Base-by-base conservation (phyloP, 345 rosid species). In the Balakata baccata region DNA sequence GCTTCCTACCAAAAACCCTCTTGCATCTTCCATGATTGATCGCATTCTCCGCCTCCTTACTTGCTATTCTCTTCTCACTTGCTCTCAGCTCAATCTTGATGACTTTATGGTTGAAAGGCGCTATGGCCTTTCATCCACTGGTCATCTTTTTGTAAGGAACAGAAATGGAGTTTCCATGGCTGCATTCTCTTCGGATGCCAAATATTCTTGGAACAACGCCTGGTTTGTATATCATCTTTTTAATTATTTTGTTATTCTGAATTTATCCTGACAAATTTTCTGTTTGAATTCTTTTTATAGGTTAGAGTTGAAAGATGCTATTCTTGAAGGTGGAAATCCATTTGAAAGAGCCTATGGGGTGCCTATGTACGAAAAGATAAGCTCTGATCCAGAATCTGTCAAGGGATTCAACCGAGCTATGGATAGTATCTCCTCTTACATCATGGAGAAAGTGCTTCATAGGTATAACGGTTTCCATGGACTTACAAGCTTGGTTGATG, bases 341-440 rank as follows among this genome's bases (percentile, higher is more conserved):
- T 76, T 77, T 29, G 41, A 76, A 68, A 80, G 57, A 34, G 77
- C 72, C 3, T 66, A 73, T n/a, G 78, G 77, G 61, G 62, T 66
- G 65, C 37, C 78, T 59, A 20, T 66, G 61, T 25, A 70, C 72
- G 20, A 78, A 62, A 47, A 77, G 7, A 50, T 50, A 7, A 29
- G 11, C 25, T 50, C 0, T 3, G 54, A 50, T 50, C 2, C 1
- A 16, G 54, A 50, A 16, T 50, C 54, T 2, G 54, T 50, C 4
- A 50, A 50, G 18, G 54, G 16, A 0, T 50, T 50, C 54, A 50
- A 16, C 54, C 8, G 11, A 50, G 54, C 54, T 7, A 50, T 50
- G 54, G 54, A 50, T 50, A 5, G 54, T 16, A 11, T 50, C 14
- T 50, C 54, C 3, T 11, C 54, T 11, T 13, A 11, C 11, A 50